Base-by-base conservation (phyloP, 2,329 filamentous ascomycete species). In the Fusarium setosum region DNA sequence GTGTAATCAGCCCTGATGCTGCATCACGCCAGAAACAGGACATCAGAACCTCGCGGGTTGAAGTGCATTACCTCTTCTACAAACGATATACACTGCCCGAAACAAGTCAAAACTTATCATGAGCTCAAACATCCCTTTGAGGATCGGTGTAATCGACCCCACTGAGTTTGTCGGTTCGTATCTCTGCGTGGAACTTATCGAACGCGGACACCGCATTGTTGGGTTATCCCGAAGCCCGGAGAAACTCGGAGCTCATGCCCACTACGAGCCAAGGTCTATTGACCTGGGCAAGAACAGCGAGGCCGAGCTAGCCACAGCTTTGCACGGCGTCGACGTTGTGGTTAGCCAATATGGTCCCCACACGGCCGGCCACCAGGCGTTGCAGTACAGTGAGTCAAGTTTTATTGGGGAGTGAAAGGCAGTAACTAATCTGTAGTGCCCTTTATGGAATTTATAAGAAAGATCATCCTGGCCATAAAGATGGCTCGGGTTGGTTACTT, bases 281-380 rank as follows among this genome's bases (percentile, higher is more conserved):
- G 20, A 48, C 6, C 5, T 48, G 6, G 45, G 35, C 11, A 23
- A 23, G 7, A 8, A 17, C 4, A 37, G 13, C 31, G 40, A 45
- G 11, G 21, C n/a, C n/a, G 20, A 54, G 13, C 29, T 59, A 15
- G 44, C 37, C 10, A 10, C 18, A 5, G 50, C 56, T 1, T 38
- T 59, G 13, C 26, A 7, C n/a, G 53, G 48, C 7, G n/a, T 57
- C 18, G 58, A 57, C 18, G 53, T 53, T 13, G 3, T 61, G 2
- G 53, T 61, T 7, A 40, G 41, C 20, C 40, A 52, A 20, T 61
- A 61, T 17, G 58, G 58, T 3, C 58, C 58, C 5, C 58, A 61
- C 40, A 53, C 55, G 15, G 40, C 47, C 3, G 58, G 58, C 5
- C 32, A 56, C 13, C 23, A 52, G 32, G 52, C 45, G 5, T 17